Evolutionary conservation across 495 filamentous ascomycete genomes (phyloP), one percentile per base, ranked within the genome.

Genomic region (Oidiodendron maius): DNA sequence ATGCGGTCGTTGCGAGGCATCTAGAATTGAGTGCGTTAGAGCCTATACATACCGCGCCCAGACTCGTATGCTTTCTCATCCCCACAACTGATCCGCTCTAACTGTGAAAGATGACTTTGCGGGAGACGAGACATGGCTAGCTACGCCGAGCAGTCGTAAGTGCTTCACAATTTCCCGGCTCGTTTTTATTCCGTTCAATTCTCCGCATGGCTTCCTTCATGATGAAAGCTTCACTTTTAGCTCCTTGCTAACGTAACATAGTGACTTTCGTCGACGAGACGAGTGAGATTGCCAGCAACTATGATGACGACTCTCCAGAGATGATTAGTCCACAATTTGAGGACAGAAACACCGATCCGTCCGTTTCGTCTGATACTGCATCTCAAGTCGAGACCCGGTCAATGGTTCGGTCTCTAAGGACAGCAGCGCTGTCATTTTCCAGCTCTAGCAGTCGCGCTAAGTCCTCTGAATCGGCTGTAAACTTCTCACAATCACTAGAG

Each of bases 221-320:
- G 12, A n/a, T 13, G 9, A n/a, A 22, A 38, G 44, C n/a, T 24
- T 15, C 11, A 4, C 20, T 16, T 24, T 43, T 3, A 28, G 25
- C 11, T 40, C 32, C 12, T 3, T 25, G 21, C 34, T 51, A 23
- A 48, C 25, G 20, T n/a, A n/a, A 16, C 13, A 15, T 3, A 58
- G 55, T 58, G 36, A 54, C 55, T 4, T 54, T 53, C 26, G 32
- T 54, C 12, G 55, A 58, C 26, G 51, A 58, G 44, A 58, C 55
- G n/a, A 24, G 51, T 25, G 18, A 12, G 4, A 30, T 58, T 11
- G 26, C 39, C 3, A 41, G 26, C 21, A 43, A 34, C 36, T 39
- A 40, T 36, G 54, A 57, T 24, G 26, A 40, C 25, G 55, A 46
- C 13, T 39, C 52, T 12, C 42, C 37, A 16, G 53, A 56, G 18